Evolutionary conservation across 176 grass and related monocot genomes (phyloP).

Genomic region (Eremochloa ophiuroides): DNA sequence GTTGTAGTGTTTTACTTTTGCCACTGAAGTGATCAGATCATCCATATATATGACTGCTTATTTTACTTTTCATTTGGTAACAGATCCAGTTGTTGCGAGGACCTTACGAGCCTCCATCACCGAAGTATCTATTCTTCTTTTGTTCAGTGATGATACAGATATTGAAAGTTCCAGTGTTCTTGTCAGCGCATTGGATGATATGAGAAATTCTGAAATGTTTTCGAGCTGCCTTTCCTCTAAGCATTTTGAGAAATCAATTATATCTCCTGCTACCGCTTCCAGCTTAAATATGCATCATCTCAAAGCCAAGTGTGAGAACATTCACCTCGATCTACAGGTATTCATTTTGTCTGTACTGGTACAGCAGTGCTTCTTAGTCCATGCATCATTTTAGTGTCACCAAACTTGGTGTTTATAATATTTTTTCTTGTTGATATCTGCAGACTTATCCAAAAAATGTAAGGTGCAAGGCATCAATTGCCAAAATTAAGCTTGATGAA

Average conservation of each 20-base stretch:
- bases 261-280: conserved; percentile 35
- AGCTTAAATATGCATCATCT: conserved; percentile 77
- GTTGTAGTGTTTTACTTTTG: not conserved
- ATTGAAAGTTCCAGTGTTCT: conserved; percentile 17
- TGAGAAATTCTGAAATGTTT: conserved; percentile 57
- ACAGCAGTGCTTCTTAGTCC: conserved; percentile 1
- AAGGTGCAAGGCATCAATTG: conserved; percentile 56
- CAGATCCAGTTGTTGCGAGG: conserved; percentile 78
- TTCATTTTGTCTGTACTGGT: conserved; percentile 14
- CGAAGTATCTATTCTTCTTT: conserved; percentile 80
- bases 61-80: conserved; percentile 40
- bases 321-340: conserved; percentile 79
- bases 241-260: conserved; percentile 51
- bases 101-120: conserved; percentile 54
- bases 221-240: conserved; percentile 64
- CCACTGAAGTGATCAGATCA: not conserved
- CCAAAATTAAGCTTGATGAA: conserved; percentile 65
- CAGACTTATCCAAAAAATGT: conserved; percentile 84
- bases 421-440: conserved; percentile 47
- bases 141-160: conserved; percentile 47
- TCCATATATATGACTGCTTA: conserved; percentile 23
- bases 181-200: conserved; percentile 22
- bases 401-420: conserved; percentile 18
- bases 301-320: conserved; percentile 67
- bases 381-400: conserved; percentile 13